A percentile compares a stretch with the other conserved stretches of the same genome.
phyloP scores from a whole-genome alignment of 1,139 yeast genomes.

The Geotrichum macrosporum region DNA sequence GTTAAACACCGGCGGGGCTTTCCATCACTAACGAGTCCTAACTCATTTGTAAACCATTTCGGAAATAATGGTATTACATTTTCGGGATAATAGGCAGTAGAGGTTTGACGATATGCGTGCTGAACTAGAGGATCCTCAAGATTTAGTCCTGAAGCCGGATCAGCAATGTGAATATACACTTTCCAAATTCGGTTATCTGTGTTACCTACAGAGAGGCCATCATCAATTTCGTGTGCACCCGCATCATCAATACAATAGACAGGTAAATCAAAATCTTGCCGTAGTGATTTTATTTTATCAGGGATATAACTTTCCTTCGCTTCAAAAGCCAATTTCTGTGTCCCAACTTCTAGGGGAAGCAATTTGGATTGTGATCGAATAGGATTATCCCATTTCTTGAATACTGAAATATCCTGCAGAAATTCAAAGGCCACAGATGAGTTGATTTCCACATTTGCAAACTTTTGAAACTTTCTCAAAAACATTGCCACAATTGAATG shows the following conservation, averaged over 20 bases:
- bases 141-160: constrained; percentile 63
- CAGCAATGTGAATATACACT: constrained; percentile 77
- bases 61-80: constrained; percentile 71
- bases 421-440: constrained; percentile 23
- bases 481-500: constrained; percentile 27
- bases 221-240: constrained; percentile 87
- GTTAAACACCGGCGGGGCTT: constrained; percentile 49
- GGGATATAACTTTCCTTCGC: constrained; percentile 17
- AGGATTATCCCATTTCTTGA: constrained; percentile 23
- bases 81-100: constrained; percentile 75
- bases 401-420: constrained; percentile 21
- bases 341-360: constrained; percentile 23
- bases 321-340: constrained; percentile 22
- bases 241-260: constrained; percentile 83
- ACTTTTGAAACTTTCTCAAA: constrained; percentile 19
- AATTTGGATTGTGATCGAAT: constrained; percentile 18
- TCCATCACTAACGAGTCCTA: constrained; percentile 47
- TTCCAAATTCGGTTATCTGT: constrained; percentile 39
- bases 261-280: constrained; percentile 46
- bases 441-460: constrained; percentile 13
- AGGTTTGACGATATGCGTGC: constrained; percentile 57
- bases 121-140: constrained; percentile 50
- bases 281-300: constrained; percentile 22
- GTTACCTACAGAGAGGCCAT: constrained; percentile 67
- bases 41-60: constrained; percentile 46